Conservation (phyloP, 176 grass and related monocot species). For the Carex cristatella region DNA sequence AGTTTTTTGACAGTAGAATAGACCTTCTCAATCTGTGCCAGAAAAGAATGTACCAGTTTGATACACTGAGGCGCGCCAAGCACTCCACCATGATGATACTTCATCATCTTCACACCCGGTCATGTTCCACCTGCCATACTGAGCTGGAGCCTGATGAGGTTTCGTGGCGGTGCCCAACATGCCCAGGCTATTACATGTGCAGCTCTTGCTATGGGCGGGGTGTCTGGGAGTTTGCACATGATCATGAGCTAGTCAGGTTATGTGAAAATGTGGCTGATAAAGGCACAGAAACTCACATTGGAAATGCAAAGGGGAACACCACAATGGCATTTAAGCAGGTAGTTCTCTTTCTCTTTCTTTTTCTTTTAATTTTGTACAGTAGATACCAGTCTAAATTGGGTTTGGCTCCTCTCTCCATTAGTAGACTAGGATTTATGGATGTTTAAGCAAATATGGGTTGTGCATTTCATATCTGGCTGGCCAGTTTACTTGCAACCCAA, state of each 20-base stretch:
- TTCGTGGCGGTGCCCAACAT: slow-evolving; percentile 57
- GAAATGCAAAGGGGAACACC: slow-evolving; percentile 28
- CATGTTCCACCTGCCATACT: slow-evolving; percentile 47
- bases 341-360: neutral
- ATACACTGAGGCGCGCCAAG: slow-evolving; percentile 86
- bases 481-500: neutral
- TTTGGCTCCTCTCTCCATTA: neutral
- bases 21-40: slow-evolving; percentile 85
- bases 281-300: slow-evolving; percentile 27
- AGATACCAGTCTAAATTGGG: neutral
- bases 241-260: slow-evolving; percentile 50
- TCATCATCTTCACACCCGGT: slow-evolving; percentile 69
- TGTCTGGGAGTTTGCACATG: slow-evolving; percentile 40
- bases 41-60: slow-evolving; percentile 81
- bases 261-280: slow-evolving; percentile 6
- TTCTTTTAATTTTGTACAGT: neutral
- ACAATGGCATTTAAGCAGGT: neutral
- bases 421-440: neutral
- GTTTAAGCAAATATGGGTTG: neutral
- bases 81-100: slow-evolving; percentile 98
- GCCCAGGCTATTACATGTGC: slow-evolving; percentile 53
- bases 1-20: slow-evolving; percentile 78
- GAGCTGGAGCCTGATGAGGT: slow-evolving; percentile 43
- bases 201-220: slow-evolving; percentile 61
- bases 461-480: neutral